Conservation (phyloP, 2,329 filamentous ascomycete genomes). For the Ophioceras dolichostomum region DNA sequence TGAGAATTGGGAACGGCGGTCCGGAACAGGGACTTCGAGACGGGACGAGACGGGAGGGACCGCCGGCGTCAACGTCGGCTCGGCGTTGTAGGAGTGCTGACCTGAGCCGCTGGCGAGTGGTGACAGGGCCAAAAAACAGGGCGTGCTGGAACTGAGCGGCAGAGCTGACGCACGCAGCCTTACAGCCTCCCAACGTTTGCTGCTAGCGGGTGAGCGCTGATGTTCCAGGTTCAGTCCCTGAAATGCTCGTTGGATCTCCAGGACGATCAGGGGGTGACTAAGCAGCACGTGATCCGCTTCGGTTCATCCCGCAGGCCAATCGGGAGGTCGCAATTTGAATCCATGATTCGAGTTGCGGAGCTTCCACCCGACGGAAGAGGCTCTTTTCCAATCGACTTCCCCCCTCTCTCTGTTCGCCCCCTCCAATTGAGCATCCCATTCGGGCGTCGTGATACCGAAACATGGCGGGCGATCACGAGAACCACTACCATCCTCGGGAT, state of each 20-base stretch:
- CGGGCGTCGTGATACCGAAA: slow-evolving; percentile 11
- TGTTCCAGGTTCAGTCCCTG: too few relatives aligned
- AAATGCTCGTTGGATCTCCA: too few relatives aligned
- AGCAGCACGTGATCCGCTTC: slow-evolving; percentile 1
- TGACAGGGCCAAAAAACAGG: too few relatives aligned
- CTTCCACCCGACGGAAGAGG: slow-evolving; percentile 3
- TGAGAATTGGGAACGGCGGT: too few relatives aligned
- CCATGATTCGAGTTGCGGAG: too few relatives aligned
- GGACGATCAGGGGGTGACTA: background rate
- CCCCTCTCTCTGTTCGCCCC: background rate
- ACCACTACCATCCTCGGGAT: slow-evolving; percentile 32
- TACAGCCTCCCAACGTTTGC: slow-evolving; percentile 3
- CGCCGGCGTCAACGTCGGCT: slow-evolving; percentile 1
- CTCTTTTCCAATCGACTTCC: background rate
- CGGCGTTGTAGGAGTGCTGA: too few relatives aligned
- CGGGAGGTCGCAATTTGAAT: slow-evolving; percentile 8
- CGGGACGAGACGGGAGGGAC: too few relatives aligned
- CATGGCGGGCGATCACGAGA: slow-evolving; percentile 18
- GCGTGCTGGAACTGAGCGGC: slow-evolving; percentile 1
- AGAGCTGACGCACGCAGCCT: slow-evolving; percentile 10
- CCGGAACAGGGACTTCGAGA: too few relatives aligned
- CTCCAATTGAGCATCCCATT: slow-evolving; percentile 2
- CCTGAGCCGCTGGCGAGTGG: too few relatives aligned
- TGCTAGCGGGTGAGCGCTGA: too few relatives aligned
- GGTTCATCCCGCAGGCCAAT: slow-evolving; percentile 5